Evolutionary conservation across 2,329 filamentous ascomycete genomes (phyloP).

Genomic region (Colletotrichum godetiae): DNA sequence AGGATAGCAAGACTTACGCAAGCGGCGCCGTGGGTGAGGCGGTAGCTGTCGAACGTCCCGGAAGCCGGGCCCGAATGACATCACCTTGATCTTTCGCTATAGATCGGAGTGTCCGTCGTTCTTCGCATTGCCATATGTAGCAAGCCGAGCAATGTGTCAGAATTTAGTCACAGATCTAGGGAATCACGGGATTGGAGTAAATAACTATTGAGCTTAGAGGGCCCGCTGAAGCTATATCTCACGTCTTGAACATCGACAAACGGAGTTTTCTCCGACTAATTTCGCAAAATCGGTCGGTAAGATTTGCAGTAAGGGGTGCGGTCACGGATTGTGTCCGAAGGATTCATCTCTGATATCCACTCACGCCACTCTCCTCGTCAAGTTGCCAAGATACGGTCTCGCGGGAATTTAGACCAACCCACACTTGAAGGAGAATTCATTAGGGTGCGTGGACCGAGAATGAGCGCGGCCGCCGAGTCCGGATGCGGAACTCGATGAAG

Average conservation of each 20-base stretch:
- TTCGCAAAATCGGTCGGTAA: background rate
- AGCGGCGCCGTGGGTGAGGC: background rate
- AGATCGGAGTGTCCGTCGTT: background rate
- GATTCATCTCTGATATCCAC: background rate
- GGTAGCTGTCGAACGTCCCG: background rate
- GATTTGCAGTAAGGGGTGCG: background rate
- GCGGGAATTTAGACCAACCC: background rate
- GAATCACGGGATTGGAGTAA: no score
- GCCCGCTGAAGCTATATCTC: no score
- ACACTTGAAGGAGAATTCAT: background rate
- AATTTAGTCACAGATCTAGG: background rate
- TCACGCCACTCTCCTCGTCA: no score
- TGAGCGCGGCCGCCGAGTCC: background rate
- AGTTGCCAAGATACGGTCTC: background rate
- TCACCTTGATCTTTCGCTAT: background rate
- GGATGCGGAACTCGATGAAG: background rate
- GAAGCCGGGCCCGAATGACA: background rate
- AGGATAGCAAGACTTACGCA: background rate
- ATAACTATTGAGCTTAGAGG: no score
- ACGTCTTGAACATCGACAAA: background rate
- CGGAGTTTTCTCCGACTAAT: background rate
- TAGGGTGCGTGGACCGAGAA: background rate
- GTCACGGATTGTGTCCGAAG: background rate
- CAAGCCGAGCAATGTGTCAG: background rate
- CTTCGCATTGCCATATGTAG: background rate